These are phyloP conservation scores for Corymbia maculata DNA, from an alignment of 345 rosid genomes.

Conservation along the genomic window DNA sequence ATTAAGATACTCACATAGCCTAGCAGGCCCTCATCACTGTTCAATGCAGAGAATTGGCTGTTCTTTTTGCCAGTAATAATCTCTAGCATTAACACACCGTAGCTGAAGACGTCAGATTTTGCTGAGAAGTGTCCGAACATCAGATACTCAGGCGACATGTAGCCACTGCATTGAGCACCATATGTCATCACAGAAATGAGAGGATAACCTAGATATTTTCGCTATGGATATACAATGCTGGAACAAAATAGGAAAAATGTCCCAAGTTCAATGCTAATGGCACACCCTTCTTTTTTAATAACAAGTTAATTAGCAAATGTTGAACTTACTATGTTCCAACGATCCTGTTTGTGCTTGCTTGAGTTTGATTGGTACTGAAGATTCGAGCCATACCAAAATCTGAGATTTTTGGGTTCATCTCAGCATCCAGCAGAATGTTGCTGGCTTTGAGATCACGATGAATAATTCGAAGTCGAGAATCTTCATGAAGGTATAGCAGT, in stretches of 20 bases:
- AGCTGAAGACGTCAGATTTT: conserved; percentile 14
- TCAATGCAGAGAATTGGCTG: neutral
- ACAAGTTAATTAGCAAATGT: neutral
- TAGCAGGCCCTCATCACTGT: neutral
- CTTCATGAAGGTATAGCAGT: conserved; percentile 29
- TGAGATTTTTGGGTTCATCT: conserved; percentile 53
- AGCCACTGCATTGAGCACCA: conserved; percentile 5
- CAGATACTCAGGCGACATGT: conserved; percentile 18
- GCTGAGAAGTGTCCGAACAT: conserved; percentile 10
- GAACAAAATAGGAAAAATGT: neutral
- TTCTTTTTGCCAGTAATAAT: conserved; percentile 13
- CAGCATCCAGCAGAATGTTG: conserved; percentile 37
- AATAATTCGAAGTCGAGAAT: conserved; percentile 49
- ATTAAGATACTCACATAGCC: neutral
- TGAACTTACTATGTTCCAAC: conserved; percentile 56
- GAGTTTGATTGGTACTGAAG: conserved; percentile 19
- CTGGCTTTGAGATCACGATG: conserved; percentile 63
- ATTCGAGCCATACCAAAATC: conserved; percentile 69
- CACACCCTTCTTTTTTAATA: neutral
- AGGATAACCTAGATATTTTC: neutral
- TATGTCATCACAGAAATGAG: neutral
- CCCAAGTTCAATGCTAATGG: neutral
- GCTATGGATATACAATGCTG: neutral
- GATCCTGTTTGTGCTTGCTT: conserved; percentile 28
- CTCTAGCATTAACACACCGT: conserved; percentile 12